A percentile compares a stretch with the other conserved stretches of the same genome.
Evolutionary conservation across 169 alveolate species (phyloP).

Genomic region (Plasmodium vivax): DNA sequence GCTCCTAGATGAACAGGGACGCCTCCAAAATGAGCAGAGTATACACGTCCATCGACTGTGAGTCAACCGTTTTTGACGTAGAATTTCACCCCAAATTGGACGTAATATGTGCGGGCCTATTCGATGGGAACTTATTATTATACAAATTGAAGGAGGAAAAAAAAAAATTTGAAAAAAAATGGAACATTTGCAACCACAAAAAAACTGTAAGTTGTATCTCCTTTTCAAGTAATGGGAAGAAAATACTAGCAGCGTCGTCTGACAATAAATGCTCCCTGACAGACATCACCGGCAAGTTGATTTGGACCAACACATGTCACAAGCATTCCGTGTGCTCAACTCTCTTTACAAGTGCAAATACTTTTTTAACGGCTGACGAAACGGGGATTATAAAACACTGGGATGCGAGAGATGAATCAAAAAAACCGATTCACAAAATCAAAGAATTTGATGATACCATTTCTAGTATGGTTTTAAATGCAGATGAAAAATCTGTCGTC

Average conservation of each 20-base stretch:
- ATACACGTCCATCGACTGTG: constrained; percentile 25
- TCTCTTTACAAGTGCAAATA: constrained; percentile 29
- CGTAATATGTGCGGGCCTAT: constrained; percentile 50
- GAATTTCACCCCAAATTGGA: constrained; percentile 70
- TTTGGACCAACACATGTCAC: constrained; percentile 52
- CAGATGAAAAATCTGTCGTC: constrained; percentile 21
- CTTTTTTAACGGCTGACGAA: constrained; percentile 63
- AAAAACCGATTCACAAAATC: constrained; percentile 60
- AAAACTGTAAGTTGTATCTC: constrained; percentile 43
- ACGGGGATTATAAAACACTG: constrained; percentile 47
- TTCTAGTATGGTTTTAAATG: constrained; percentile 35
- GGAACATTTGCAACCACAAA: constrained; percentile 34
- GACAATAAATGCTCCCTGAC: constrained; percentile 49
- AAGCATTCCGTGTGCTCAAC: constrained; percentile 19
- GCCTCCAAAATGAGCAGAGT: constrained; percentile 14
- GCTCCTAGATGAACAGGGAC: not conserved
- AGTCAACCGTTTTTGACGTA: constrained; percentile 25
- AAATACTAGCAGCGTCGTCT: constrained; percentile 55
- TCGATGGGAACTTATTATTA: constrained; percentile 59
- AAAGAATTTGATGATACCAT: constrained; percentile 61
- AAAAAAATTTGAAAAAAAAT: constrained; percentile 56
- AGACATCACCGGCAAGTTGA: constrained; percentile 35
- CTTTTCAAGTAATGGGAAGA: constrained; percentile 56
- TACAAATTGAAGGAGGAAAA: constrained; percentile 50
- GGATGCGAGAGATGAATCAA: constrained; percentile 46